These are phyloP conservation scores for Cutaneotrichosporon sp. DNA, from an alignment of 1,284 basidiomycete genomes.

Conservation along the genomic window DNA sequence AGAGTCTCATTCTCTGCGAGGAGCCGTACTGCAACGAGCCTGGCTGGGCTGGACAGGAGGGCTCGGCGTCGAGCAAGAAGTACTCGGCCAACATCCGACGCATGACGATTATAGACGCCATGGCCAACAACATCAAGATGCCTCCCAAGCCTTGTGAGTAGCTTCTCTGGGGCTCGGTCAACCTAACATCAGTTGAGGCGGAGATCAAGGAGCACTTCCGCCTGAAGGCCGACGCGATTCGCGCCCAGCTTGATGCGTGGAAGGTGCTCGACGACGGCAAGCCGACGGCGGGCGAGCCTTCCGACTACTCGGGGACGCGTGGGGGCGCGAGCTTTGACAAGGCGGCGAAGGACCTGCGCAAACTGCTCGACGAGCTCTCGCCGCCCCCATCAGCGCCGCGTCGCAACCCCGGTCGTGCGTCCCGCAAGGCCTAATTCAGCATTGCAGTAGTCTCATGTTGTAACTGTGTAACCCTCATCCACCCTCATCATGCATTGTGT, in stretches of 20 bases:
- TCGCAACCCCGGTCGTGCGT: neutral
- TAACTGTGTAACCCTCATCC: conserved; percentile 1
- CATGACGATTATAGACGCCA: conserved; percentile 83
- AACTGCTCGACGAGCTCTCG: conserved; percentile 32
- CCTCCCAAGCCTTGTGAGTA: conserved; percentile 60
- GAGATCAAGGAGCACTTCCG: conserved; percentile 85
- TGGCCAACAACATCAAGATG: conserved; percentile 68
- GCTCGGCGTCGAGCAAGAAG: conserved; percentile 57
- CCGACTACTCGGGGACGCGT: neutral
- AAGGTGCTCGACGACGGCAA: conserved; percentile 36
- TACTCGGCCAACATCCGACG: conserved; percentile 76
- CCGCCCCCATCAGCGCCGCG: neutral
- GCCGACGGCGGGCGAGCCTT: conserved; percentile 9
- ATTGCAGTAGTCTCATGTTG: neutral
- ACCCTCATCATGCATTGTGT: conserved; percentile 4
- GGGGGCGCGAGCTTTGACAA: conserved; percentile 22
- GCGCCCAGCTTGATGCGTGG: conserved; percentile 71
- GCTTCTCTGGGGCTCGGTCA: neutral
- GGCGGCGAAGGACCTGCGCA: conserved; percentile 24
- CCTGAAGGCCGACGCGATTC: conserved; percentile 72
- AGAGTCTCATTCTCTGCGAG: conserved; percentile 87
- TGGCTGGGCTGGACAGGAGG: conserved; percentile 71
- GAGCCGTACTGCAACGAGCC: conserved; percentile 89
- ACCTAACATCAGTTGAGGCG: conserved; percentile 68
- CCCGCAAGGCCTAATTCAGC: conserved; percentile 3